Evolutionary conservation across 2,329 filamentous ascomycete species (phyloP).

Genomic region (Colletotrichum lindemuthianum): DNA sequence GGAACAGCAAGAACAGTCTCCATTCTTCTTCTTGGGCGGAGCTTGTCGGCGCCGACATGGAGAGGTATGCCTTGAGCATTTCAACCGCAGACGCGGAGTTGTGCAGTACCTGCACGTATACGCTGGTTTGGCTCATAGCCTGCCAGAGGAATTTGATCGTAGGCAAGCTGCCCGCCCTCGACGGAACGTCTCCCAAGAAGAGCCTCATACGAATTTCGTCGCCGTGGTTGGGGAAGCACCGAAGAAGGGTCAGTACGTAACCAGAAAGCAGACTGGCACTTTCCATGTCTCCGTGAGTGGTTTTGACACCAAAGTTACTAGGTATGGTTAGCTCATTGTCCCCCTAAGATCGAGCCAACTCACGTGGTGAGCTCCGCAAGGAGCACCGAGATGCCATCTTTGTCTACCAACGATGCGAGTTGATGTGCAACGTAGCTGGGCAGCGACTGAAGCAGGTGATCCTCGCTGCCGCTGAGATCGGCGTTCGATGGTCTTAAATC

Average conservation of each 20-base stretch:
- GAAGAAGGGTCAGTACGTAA: constrained; percentile 85
- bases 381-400: constrained; percentile 75
- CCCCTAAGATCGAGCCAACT: not conserved
- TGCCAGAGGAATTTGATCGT: constrained; percentile 89
- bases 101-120: constrained; percentile 35
- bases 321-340: constrained; percentile 4
- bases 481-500: constrained; percentile 25
- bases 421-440: constrained; percentile 71
- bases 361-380: constrained; percentile 47
- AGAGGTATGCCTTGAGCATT: constrained; percentile 42
- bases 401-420: constrained; percentile 77
- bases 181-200: constrained; percentile 77
- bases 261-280: constrained; percentile 75
- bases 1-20: constrained; percentile 87
- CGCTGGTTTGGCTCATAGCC: constrained; percentile 56
- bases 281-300: constrained; percentile 44
- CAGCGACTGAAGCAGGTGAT: constrained; percentile 48
- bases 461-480: constrained; percentile 34
- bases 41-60: constrained; percentile 37
- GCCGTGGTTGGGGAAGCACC: constrained; percentile 82
- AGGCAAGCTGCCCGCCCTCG: constrained; percentile 58
- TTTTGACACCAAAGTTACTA: constrained; percentile 35
- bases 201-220: constrained; percentile 96
- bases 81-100: constrained; percentile 37
- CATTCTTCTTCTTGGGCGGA: constrained; percentile 73